phyloP scores from a whole-genome alignment of 2,329 filamentous ascomycete species.

The Ophiostoma sp. region DNA sequence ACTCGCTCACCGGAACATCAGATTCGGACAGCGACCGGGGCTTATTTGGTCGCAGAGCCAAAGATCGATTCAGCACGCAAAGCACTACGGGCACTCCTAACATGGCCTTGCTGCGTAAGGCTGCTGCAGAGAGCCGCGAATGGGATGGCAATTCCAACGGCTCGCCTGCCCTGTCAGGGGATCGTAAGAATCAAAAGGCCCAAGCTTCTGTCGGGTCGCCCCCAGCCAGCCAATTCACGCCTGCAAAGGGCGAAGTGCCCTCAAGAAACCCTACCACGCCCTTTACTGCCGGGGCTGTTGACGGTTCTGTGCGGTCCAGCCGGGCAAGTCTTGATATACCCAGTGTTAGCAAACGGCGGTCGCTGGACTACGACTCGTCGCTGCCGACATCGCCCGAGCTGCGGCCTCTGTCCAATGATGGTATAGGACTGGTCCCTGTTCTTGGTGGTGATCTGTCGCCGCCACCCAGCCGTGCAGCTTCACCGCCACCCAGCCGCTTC shows the following conservation, averaged over 20 bases:
- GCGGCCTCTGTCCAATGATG: constrained; percentile 41
- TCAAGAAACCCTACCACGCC: background rate
- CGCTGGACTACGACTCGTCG: constrained; percentile 44
- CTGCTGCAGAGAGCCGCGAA: background rate
- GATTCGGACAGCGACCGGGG: constrained; percentile 54
- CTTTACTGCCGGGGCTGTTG: background rate
- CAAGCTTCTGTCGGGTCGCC: background rate
- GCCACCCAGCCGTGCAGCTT: constrained; percentile 56
- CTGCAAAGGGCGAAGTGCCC: background rate
- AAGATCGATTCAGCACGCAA: background rate
- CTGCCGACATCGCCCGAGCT: constrained; percentile 49
- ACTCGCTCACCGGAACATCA: constrained; percentile 57
- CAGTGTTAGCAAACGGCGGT: constrained; percentile 34
- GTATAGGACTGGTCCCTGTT: constrained; percentile 48
- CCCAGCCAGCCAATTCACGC: background rate
- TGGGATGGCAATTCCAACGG: background rate
- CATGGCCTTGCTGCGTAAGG: background rate
- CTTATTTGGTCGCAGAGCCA: constrained; percentile 25
- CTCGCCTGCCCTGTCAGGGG: background rate
- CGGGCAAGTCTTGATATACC: constrained; percentile 49
- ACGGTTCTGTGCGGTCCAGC: constrained; percentile 28
- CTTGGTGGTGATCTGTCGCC: constrained; percentile 61
- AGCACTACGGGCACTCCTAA: background rate
- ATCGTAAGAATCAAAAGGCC: background rate
- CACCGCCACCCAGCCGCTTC: constrained; percentile 57